Conservation (phyloP, 495 filamentous ascomycete genomes). For the Penicillium silybi region DNA sequence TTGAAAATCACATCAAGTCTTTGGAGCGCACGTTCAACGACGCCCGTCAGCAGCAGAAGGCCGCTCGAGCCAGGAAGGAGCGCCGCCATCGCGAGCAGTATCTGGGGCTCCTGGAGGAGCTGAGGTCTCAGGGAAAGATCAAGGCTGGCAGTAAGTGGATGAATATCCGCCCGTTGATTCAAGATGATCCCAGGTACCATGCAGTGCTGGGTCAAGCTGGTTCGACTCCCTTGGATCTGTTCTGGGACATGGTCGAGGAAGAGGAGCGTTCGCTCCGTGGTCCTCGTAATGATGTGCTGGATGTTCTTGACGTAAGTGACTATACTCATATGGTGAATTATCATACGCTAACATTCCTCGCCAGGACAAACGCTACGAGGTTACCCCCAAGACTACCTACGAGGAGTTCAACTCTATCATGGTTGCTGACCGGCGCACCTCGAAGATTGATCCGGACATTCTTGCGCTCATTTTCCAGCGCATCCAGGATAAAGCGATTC, state of each 20-base stretch:
- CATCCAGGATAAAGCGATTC: constrained; percentile 74
- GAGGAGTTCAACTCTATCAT: constrained; percentile 79
- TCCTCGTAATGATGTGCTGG: constrained; percentile 78
- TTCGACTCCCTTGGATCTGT: constrained; percentile 87
- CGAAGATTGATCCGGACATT: constrained; percentile 73
- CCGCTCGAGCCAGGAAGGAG: constrained; percentile 71
- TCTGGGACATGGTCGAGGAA: constrained; percentile 96
- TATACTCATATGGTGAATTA: background rate
- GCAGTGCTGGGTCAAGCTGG: constrained; percentile 83
- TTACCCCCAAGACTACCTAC: constrained; percentile 78
- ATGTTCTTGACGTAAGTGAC: constrained; percentile 78
- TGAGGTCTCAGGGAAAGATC: constrained; percentile 74
- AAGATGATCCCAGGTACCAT: constrained; percentile 77
- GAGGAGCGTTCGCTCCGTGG: constrained; percentile 79
- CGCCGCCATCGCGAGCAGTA: constrained; percentile 82
- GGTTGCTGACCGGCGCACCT: constrained; percentile 77
- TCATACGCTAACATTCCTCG: constrained; percentile 16
- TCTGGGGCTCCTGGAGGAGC: constrained; percentile 64
- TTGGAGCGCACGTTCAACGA: constrained; percentile 90
- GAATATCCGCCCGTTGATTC: constrained; percentile 71
- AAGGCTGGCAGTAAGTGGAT: constrained; percentile 90
- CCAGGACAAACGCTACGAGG: constrained; percentile 86
- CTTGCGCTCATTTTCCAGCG: constrained; percentile 76
- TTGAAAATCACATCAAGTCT: constrained; percentile 90
- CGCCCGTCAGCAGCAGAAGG: constrained; percentile 80